Conservation (phyloP, 2,329 filamentous ascomycete species). For the Chrysosporium keratinophilum region DNA sequence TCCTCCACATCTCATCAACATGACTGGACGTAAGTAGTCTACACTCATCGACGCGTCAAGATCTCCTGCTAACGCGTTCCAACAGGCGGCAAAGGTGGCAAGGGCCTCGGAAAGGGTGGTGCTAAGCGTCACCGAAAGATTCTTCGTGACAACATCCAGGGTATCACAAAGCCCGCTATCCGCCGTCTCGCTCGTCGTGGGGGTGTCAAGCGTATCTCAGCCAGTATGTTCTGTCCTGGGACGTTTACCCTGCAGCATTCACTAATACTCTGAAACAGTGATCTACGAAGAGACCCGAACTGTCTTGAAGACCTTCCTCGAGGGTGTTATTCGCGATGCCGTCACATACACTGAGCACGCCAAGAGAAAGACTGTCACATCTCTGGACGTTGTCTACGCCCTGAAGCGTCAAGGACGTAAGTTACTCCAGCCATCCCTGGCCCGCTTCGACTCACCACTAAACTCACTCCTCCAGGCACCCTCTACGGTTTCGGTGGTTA, state of each 20-base stretch:
- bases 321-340: slow-evolving; percentile 68
- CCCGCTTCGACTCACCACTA: slow-evolving; percentile 10
- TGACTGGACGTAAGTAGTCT: slow-evolving; percentile 49
- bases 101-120: slow-evolving; percentile 95
- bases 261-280: slow-evolving; percentile 38
- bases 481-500: slow-evolving; percentile 88
- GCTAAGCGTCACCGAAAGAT: slow-evolving; percentile 99
- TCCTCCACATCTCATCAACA: slow-evolving; percentile 34
- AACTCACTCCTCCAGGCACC: slow-evolving; percentile 42
- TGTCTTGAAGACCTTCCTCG: slow-evolving; percentile 75
- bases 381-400: slow-evolving; percentile 53
- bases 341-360: slow-evolving; percentile 76
- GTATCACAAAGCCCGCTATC: slow-evolving; percentile 97
- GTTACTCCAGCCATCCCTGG: slow-evolving; percentile 14
- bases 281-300: slow-evolving; percentile 76
- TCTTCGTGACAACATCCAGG: slow-evolving; percentile 98
- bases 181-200: slow-evolving; percentile 97
- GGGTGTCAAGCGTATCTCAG: slow-evolving; percentile 99
- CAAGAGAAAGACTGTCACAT: slow-evolving; percentile 53
- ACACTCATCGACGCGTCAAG: slow-evolving; percentile 14
- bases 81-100: slow-evolving; percentile 84
- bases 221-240: slow-evolving; percentile 50
- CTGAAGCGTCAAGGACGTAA: slow-evolving; percentile 53
- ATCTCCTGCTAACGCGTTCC: slow-evolving; percentile 37
- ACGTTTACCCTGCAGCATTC: not conserved